A percentile compares a stretch with the other conserved stretches of the same genome.
Evolutionary conservation across 257 asterid genomes (phyloP).

Genomic region (Solanum etuberosum): DNA sequence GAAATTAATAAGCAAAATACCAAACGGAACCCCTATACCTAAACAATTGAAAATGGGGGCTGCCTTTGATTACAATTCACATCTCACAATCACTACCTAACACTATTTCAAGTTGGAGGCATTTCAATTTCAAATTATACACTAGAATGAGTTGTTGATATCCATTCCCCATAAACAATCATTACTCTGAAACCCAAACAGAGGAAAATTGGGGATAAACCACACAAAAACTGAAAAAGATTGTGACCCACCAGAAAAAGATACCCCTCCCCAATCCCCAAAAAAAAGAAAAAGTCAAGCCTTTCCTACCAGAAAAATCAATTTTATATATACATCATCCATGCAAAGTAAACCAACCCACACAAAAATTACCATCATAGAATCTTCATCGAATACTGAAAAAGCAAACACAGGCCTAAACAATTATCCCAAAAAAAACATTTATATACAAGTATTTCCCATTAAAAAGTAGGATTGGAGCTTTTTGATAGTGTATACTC

Average conservation of each 20-base stretch:
- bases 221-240: not conserved
- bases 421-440: not conserved
- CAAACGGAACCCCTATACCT: not conserved
- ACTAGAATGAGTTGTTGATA: not conserved
- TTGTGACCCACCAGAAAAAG: not conserved
- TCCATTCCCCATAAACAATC: not conserved
- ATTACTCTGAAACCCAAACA: not conserved
- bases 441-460: not conserved
- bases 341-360: not conserved
- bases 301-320: not conserved
- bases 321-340: not conserved
- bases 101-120: not conserved
- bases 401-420: not conserved
- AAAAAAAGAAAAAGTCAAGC: not conserved
- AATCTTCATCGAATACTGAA: not conserved
- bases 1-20: not conserved
- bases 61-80: slow-evolving; percentile 1
- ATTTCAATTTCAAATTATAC: not conserved
- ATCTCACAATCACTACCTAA: slow-evolving; percentile 3
- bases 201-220: not conserved
- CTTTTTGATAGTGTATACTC: not conserved
- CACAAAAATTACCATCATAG: not conserved
- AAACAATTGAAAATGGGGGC: not conserved
- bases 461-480: not conserved
- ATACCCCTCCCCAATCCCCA: not conserved